A percentile compares a stretch with the other conserved stretches of the same genome.
Evolutionary conservation across 805 yeast species (phyloP).

Genomic region (Lipomyces spencermartinsiae): DNA sequence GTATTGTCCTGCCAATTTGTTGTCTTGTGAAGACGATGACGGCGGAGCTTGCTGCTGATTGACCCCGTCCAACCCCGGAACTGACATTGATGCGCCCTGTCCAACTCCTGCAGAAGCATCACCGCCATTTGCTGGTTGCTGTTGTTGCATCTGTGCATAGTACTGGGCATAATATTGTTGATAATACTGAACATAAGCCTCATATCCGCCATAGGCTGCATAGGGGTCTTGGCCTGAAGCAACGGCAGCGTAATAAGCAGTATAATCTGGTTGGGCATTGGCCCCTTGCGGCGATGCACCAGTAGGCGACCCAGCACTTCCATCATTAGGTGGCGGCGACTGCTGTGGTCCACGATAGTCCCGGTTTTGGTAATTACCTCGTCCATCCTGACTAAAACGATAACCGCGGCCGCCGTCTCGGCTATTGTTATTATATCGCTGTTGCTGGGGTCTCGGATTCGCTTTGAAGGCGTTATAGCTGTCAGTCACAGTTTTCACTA

Average conservation of each 20-base stretch:
- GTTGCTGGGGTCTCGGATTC: slow-evolving; percentile 26
- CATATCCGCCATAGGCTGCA: slow-evolving; percentile 42
- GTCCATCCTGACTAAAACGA: slow-evolving; percentile 8
- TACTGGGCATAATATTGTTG: slow-evolving; percentile 40
- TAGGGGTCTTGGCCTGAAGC: slow-evolving; percentile 41
- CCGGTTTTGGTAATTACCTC: slow-evolving; percentile 10
- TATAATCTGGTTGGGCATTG: slow-evolving; percentile 33
- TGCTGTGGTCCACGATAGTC: slow-evolving; percentile 10
- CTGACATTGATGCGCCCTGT: too few relatives aligned
- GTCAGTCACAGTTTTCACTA: slow-evolving; percentile 42
- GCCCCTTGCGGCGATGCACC: slow-evolving; percentile 17
- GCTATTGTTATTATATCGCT: slow-evolving; percentile 10
- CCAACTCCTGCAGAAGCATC: neutral
- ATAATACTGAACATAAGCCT: slow-evolving; percentile 39
- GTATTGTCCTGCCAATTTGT: neutral
- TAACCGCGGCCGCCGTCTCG: slow-evolving; percentile 31
- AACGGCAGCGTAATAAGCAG: slow-evolving; percentile 37
- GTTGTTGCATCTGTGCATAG: slow-evolving; percentile 33
- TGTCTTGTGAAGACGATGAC: slow-evolving; percentile 3
- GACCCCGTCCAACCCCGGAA: neutral
- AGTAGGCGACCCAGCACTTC: slow-evolving; percentile 18
- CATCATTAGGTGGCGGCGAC: slow-evolving; percentile 20
- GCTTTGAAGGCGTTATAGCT: slow-evolving; percentile 34
- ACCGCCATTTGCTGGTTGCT: slow-evolving; percentile 5
- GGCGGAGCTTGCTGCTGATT: slow-evolving; percentile 1